phyloP scores from a whole-genome alignment of 129 eudicot genomes.

The Helianthus annuus region HanXRQr2.0-SUNRISE NC_035448.2:127395677-127396176 shows the following conservation, averaged over 20 bases:
- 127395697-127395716: too few relatives aligned
- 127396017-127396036: conserved; percentile 68
- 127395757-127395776: too few relatives aligned
- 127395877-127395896: conserved; percentile 13
- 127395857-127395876: conserved; percentile 1
- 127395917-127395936: conserved; percentile 44
- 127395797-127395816: not conserved
- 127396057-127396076: conserved; percentile 88
- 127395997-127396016: conserved; percentile 88
- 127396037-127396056: conserved; percentile 73
- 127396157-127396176: conserved; percentile 87
- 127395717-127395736: too few relatives aligned
- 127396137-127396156: conserved; percentile 91
- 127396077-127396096: conserved; percentile 78
- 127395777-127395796: not conserved
- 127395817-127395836: not conserved
- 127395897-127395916: not conserved
- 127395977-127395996: conserved; percentile 85
- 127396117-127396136: conserved; percentile 80
- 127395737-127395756: too few relatives aligned
- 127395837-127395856: not conserved
- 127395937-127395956: conserved; percentile 84
- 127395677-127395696: too few relatives aligned
- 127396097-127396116: conserved; percentile 94
- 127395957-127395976: conserved; percentile 90